Evolutionary conservation across 139 green algal species (phyloP), one percentile per base, ranked within the genome.

Genomic region (Closterium sp.): DNA sequence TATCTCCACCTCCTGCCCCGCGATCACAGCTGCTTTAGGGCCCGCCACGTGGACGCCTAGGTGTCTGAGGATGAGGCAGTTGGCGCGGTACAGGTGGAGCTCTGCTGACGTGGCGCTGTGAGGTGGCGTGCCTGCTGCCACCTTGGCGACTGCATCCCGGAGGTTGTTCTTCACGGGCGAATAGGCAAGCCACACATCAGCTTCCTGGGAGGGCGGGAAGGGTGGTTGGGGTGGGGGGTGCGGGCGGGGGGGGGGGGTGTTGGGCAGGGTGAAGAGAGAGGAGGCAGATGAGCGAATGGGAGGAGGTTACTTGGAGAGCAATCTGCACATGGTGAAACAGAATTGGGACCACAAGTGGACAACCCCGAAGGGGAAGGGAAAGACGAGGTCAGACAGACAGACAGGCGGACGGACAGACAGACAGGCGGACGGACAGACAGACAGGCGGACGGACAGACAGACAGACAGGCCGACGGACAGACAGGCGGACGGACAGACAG

Each of bases 151-250:
- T 2, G 97, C 98, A 36, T 99, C 97, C 2, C 92, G 96, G 1
- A 96, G 94, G 9, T 95, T 97, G 95, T 99, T 99, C 94, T 99
- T 99, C 38, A 99, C 98, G 7, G 98, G 98, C 0, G 95, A 97
- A 95, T 99, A 99, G 8, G 96, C 97, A 0, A 97, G 96, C 97
- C 97, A 99, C 34, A 93, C 91, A 38, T 92, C 92, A 88, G 88
- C 16, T 25, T 88, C 90, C 90, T 90, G 33, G 33, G 76, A n/a
- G 89, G 32, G 36, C 28, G 35, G 6, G 36, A 85, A 8, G 86
- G 36, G 19, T 23, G 21, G n/a, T n/a, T n/a, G 84, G 84, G 84
- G 21, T 1, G 84, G 33, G 21, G 84, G 33, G 84, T 12, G 84
- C 19, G 21, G 84, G 84, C 19, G 21, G 84, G 84, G 84, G 21